Evolutionary conservation across 2,329 filamentous ascomycete species (phyloP).

Genomic region (Aspergillus sp.): DNA sequence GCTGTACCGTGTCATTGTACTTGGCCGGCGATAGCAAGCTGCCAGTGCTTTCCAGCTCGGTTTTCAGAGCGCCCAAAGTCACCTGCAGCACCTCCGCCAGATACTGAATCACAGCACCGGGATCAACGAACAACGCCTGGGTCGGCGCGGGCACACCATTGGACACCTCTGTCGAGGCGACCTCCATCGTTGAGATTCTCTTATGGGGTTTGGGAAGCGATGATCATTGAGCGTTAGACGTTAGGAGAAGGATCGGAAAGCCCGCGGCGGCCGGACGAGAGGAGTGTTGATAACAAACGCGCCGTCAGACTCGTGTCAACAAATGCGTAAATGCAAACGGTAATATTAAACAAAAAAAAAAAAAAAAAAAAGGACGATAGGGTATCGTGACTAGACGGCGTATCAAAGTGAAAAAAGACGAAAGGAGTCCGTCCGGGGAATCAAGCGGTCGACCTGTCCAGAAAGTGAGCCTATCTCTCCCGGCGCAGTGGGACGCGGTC

Average conservation of each 20-base stretch:
- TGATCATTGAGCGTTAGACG: constrained; percentile 26
- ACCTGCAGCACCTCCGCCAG: constrained; percentile 63
- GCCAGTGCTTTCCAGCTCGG: constrained; percentile 71
- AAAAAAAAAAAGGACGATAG: neutral
- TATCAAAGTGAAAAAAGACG: neutral
- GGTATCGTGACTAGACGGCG: neutral
- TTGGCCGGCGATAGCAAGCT: constrained; percentile 71
- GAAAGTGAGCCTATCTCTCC: neutral
- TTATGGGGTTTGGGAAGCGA: constrained; percentile 17
- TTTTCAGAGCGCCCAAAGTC: constrained; percentile 65
- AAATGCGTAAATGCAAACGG: neutral
- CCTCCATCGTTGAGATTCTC: constrained; percentile 28
- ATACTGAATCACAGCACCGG: constrained; percentile 64
- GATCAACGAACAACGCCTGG: constrained; percentile 48
- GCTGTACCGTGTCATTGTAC: constrained; percentile 72
- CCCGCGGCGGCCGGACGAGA: neutral
- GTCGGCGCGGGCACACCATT: constrained; percentile 29
- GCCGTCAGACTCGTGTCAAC: constrained; percentile 2
- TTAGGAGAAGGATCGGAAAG: constrained; percentile 1
- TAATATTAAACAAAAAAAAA: neutral
- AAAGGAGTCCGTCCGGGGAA: neutral
- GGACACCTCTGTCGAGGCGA: constrained; percentile 29
- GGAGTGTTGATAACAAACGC: constrained; percentile 10
- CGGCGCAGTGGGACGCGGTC: constrained; percentile 15
- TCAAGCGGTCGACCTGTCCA: neutral